Evolutionary conservation across 139 green algal genomes (phyloP), one percentile per base, ranked within the genome.

Genomic region (Gonium pectorale): DNA sequence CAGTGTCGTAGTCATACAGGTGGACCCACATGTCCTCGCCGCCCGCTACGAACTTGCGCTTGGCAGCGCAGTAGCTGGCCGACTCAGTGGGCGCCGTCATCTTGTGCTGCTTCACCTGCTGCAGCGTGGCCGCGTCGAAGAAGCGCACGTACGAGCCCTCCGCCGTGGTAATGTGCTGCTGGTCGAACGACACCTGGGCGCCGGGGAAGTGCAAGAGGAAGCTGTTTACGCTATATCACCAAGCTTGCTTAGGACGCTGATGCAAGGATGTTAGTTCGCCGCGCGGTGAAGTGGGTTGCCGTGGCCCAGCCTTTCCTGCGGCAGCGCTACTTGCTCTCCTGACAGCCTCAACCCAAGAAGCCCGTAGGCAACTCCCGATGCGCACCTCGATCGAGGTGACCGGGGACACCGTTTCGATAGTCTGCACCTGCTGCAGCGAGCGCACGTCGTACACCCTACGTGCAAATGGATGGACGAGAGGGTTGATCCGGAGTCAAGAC

Each of bases 11-110:
- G 86, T 97, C 91, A 88, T 97, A 95, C 62, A 99, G 74, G 67
- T 96, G 95, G 60, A 98, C 96, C 95, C 97, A 99, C 97, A 99
- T 99, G 92, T 99, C 98, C 56, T 91, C 91, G 17, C 98, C 98
- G 26, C 96, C 98, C 26, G 92, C 92, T 38, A 95, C 96, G 86
- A 99, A 93, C 52, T 72, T 64, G 41, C 69, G 70, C 70, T 90
- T 93, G 33, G 92, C 67, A 13, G 93, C 81, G 86, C 91, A 96
- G 86, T 95, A 96, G 85, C 89, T 96, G 44, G 97, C 97, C 3
- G 89, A 92, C 89, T 98, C 95, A 6, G 97, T 93, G 8, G 88
- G 66, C 78, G 95, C 93, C 24, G 78, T 44, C 41, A 92, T 40
- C 17, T 35, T 80, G 75, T 92, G 86, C 52, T 79, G 41, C 78